Evolutionary conservation across 2,329 filamentous ascomycete species (phyloP), one percentile per base, ranked within the genome.

Genomic region (Fonsecaea nubica): DNA sequence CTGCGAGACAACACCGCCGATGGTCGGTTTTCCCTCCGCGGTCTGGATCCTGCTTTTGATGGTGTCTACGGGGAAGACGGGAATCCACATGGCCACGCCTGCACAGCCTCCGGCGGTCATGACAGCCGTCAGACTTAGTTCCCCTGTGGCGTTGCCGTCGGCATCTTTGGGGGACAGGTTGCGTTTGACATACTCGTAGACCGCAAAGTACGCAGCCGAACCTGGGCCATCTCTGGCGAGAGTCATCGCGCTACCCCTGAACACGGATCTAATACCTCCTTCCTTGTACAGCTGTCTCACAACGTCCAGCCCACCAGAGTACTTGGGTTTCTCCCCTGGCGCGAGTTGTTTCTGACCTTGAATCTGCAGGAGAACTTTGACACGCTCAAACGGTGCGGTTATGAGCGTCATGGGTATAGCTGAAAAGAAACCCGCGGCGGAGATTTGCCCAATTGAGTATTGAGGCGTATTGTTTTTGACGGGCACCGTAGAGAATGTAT

Each of bases 71-170:
- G 95, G 95, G 86, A 99, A 99, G 50, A 99, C 93, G 62, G 95
- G 93, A 72, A 97, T 95, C 95, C 95, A 99, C 95, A 99, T 99
- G 69, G 95, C 95, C 32, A 99, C 87, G 76, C 95, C 95, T 0
- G 95, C 95, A 3, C 90, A 91, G 69, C 92, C 95, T 74, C 95
- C 95, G 1, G 95, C 95, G 33, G 88, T 86, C 74, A 93, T 92
- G 64, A 99, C 86, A 10, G 95, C 95, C 1, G 87, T 82, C 69
- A 99, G 83, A 74, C 90, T 94, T 65, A 98, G 81, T 73, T 95
- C 84, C 50, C 93, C 93, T 4, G 84, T 87, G 1, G 91, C 86
- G 75, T 90, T 88, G 30, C 92, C 92, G 18, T 85, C 80, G 2
- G 87, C 88, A 75, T 97, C 92, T 75, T 91, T 87, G 50, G 94